Evolutionary conservation across 345 rosid genomes (phyloP).

Genomic region (Limnanthes douglasii): DNA sequence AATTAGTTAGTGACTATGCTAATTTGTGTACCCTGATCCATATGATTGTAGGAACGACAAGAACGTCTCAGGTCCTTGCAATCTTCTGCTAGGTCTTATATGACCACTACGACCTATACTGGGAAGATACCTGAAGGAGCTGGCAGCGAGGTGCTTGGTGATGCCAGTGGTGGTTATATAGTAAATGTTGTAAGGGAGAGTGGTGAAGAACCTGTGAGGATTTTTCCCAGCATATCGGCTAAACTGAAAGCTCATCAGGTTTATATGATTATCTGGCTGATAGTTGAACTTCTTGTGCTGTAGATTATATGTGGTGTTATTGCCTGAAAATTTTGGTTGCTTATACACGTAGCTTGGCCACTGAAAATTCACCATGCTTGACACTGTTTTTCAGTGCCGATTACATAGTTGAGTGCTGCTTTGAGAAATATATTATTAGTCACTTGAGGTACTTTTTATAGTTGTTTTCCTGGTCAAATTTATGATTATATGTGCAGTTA

Average conservation of each 20-base stretch:
- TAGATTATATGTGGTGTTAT: too few species aligned
- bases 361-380: too few species aligned
- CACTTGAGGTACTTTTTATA: too few species aligned
- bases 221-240: slow-evolving; percentile 75
- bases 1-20: slow-evolving; percentile 1
- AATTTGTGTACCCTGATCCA: neutral
- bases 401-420: too few species aligned
- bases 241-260: slow-evolving; percentile 98
- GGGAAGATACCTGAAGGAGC: slow-evolving; percentile 46
- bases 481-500: too few species aligned
- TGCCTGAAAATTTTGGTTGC: too few species aligned
- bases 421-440: too few species aligned
- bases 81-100: slow-evolving; percentile 51
- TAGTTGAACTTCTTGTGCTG: too few species aligned
- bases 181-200: slow-evolving; percentile 96
- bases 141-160: slow-evolving; percentile 67
- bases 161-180: slow-evolving; percentile 64
- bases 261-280: slow-evolving; percentile 7
- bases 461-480: too few species aligned
- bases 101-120: slow-evolving; percentile 24
- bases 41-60: slow-evolving; percentile 73
- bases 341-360: too few species aligned
- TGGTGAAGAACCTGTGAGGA: slow-evolving; percentile 87
- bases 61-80: slow-evolving; percentile 87
- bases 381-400: too few species aligned